Evolutionary conservation across 768 basidiomycete species (phyloP).

Genomic region (Aureoboletus auriporus): DNA sequence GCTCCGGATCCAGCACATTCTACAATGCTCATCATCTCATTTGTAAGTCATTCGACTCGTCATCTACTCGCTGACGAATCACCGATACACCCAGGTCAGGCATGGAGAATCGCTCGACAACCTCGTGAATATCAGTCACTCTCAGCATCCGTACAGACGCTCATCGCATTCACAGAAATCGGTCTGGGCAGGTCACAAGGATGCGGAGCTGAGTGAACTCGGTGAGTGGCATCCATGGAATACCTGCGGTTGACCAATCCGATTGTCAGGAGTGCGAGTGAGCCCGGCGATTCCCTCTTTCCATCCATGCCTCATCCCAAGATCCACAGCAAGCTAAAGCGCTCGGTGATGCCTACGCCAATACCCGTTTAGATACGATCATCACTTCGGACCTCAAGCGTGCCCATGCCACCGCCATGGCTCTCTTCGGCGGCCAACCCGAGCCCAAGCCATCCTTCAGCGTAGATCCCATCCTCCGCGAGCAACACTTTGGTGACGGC

Average conservation of each 20-base stretch:
- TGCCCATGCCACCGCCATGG: constrained; percentile 57
- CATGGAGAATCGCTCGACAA: constrained; percentile 82
- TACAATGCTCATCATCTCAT: constrained; percentile 21
- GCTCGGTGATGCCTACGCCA: constrained; percentile 49
- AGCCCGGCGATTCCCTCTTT: constrained; percentile 8
- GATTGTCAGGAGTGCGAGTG: constrained; percentile 51
- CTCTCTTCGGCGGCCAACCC: constrained; percentile 46
- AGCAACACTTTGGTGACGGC: constrained; percentile 66
- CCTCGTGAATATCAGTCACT: constrained; percentile 39
- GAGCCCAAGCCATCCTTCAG: constrained; percentile 44
- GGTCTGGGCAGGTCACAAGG: constrained; percentile 74
- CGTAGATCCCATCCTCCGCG: constrained; percentile 52
- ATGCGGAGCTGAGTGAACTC: constrained; percentile 71
- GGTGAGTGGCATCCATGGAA: constrained; percentile 39
- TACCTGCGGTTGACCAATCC: constrained; percentile 3
- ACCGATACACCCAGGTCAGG: constrained; percentile 44
- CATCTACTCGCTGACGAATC: not conserved
- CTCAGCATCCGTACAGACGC: not conserved
- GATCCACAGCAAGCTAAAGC: constrained; percentile 59
- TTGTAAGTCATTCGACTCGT: constrained; percentile 14
- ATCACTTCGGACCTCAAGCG: constrained; percentile 67
- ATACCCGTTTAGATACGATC: constrained; percentile 48
- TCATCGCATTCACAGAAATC: constrained; percentile 29
- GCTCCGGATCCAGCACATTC: not conserved
- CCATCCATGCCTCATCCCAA: not conserved